A percentile compares a stretch with the other conserved stretches of the same genome.
Conservation (phyloP, 2,329 filamentous ascomycete genomes). For the Raffaelea albimanens region DNA sequence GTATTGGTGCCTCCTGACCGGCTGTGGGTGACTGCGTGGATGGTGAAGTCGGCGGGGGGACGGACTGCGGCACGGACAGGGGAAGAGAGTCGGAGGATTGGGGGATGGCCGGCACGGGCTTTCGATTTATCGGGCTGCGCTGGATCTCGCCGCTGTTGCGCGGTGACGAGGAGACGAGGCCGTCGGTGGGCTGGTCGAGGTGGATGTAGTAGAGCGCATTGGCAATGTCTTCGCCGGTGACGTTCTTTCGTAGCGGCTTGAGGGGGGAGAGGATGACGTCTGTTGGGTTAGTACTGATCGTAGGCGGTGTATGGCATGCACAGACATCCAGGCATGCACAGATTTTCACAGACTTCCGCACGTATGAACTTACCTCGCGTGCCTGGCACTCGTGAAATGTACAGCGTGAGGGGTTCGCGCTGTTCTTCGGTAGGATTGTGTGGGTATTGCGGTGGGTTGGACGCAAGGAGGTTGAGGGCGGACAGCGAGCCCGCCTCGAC, state of each 20-base stretch:
- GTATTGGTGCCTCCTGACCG: not conserved
- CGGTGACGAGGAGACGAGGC: constrained; percentile 19
- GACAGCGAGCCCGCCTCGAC: constrained; percentile 80
- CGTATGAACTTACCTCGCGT: constrained; percentile 65
- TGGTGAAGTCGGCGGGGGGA: not conserved
- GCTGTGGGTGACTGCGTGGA: not conserved
- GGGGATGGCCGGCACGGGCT: constrained; percentile 34
- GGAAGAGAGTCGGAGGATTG: not conserved
- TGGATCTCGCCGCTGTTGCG: not conserved
- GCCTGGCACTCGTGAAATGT: constrained; percentile 88
- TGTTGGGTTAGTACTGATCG: constrained; percentile 22
- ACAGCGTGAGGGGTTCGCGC: constrained; percentile 68
- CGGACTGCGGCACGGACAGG: not conserved
- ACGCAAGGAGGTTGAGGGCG: constrained; percentile 67
- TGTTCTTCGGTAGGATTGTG: constrained; percentile 61
- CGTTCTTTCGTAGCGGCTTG: constrained; percentile 80
- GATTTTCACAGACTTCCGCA: no score
- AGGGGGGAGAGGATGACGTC: constrained; percentile 88
- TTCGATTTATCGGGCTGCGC: constrained; percentile 34
- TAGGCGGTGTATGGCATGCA: not conserved
- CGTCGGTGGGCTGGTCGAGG: constrained; percentile 55
- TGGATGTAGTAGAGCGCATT: constrained; percentile 90
- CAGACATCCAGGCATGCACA: not conserved
- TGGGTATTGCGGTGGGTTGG: constrained; percentile 79
- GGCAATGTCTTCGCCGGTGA: constrained; percentile 78